phyloP scores from a whole-genome alignment of 2,329 filamentous ascomycete species.

The Monosporascus sp. region DNA sequence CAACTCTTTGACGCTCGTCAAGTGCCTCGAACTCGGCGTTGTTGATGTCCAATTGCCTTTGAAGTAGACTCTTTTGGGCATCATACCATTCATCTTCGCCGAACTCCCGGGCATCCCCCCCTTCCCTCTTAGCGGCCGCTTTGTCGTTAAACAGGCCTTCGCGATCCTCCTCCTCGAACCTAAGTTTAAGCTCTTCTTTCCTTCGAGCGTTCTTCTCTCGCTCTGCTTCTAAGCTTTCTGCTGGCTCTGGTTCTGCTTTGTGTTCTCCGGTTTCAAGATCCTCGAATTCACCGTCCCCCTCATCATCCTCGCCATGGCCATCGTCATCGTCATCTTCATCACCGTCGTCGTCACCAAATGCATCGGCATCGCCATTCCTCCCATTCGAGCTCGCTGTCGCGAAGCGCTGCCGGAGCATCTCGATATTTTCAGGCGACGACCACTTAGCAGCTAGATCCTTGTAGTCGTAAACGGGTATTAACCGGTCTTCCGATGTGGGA shows the following conservation, averaged over 20 bases:
- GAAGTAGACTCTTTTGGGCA: slow-evolving; percentile 85
- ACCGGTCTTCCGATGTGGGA: slow-evolving; percentile 67
- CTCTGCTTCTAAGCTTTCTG: slow-evolving; percentile 71
- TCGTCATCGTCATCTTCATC: slow-evolving; percentile 49
- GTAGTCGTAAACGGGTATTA: slow-evolving; percentile 76
- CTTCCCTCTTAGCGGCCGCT: slow-evolving; percentile 66
- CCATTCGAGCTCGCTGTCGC: slow-evolving; percentile 61
- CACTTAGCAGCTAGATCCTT: slow-evolving; percentile 78
- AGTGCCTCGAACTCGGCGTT: slow-evolving; percentile 85
- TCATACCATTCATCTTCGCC: slow-evolving; percentile 99
- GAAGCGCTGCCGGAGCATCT: slow-evolving; percentile 69
- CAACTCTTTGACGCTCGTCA: slow-evolving; percentile 74
- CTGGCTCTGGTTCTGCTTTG: slow-evolving; percentile 36
- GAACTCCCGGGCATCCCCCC: slow-evolving; percentile 69
- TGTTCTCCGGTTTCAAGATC: slow-evolving; percentile 77
- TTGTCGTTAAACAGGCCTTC: slow-evolving; percentile 93
- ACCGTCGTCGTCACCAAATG: slow-evolving; percentile 41
- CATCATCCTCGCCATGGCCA: slow-evolving; percentile 51
- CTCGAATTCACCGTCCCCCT: slow-evolving; percentile 78
- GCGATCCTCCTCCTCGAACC: slow-evolving; percentile 97
- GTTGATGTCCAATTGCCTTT: slow-evolving; percentile 97
- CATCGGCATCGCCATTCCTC: slow-evolving; percentile 45
- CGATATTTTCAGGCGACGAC: slow-evolving; percentile 73
- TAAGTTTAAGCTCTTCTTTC: slow-evolving; percentile 89
- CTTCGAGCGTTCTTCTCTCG: slow-evolving; percentile 83